These are phyloP conservation scores for Babesia bovis DNA, from an alignment of 169 alveolate genomes.

Conservation along the genomic window DNA sequence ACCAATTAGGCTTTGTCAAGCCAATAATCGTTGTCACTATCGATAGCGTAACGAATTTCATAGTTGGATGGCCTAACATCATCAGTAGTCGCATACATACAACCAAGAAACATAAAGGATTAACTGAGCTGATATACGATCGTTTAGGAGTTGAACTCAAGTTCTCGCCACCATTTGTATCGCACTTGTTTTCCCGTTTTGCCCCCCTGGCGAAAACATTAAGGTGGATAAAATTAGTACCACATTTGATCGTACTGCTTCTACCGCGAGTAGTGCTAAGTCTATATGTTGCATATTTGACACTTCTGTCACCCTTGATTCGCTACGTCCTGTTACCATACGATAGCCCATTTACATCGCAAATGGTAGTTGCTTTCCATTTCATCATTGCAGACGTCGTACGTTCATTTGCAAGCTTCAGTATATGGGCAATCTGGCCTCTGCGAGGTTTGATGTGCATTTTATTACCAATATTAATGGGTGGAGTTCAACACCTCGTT, in stretches of 20 bases:
- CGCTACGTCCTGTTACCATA: slow-evolving; percentile 1
- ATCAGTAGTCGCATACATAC: slow-evolving; percentile 17
- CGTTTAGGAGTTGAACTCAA: neutral
- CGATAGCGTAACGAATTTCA: slow-evolving; percentile 8
- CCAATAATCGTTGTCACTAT: slow-evolving; percentile 3
- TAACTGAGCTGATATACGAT: neutral
- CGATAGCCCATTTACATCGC: slow-evolving; percentile 7
- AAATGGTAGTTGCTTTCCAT: slow-evolving; percentile 7
- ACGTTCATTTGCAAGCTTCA: neutral
- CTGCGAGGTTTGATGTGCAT: neutral
- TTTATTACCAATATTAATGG: slow-evolving; percentile 4
- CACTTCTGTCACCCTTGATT: slow-evolving; percentile 40
- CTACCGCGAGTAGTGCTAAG: slow-evolving; percentile 39
- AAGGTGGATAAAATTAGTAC: slow-evolving; percentile 31
- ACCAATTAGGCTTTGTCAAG: slow-evolving; percentile 31
- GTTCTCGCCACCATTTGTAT: neutral
- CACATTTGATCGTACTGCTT: slow-evolving; percentile 37
- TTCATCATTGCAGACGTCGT: slow-evolving; percentile 26
- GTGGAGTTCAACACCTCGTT: neutral
- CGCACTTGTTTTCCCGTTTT: neutral
- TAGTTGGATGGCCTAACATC: slow-evolving; percentile 42
- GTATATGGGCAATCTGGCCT: slow-evolving; percentile 1
- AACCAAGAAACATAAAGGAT: neutral
- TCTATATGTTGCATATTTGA: slow-evolving; percentile 42
- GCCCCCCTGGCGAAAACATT: neutral